These are phyloP conservation scores for Mallotus japonicus DNA, from an alignment of 441 rosid genomes.

Conservation along the genomic window DNA sequence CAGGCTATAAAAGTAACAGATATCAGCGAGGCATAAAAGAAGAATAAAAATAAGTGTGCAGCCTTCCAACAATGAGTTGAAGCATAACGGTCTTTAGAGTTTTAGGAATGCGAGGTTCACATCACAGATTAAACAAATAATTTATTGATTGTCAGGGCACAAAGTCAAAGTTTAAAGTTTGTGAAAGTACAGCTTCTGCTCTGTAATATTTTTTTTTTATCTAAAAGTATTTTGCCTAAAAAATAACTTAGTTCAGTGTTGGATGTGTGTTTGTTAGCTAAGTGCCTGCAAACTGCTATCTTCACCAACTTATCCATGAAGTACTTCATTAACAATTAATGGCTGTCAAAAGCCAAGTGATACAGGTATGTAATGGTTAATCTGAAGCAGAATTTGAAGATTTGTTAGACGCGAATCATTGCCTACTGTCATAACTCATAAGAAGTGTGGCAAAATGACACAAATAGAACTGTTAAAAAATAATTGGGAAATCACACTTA, in stretches of 20 bases:
- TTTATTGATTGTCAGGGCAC: background rate
- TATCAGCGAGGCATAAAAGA: background rate
- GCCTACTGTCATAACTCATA: background rate
- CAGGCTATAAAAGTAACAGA: slow-evolving; percentile 49
- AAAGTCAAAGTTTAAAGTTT: too few relatives aligned
- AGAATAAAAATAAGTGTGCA: background rate
- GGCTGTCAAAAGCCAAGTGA: background rate
- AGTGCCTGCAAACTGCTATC: background rate
- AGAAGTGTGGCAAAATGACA: slow-evolving; percentile 21
- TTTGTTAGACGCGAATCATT: background rate
- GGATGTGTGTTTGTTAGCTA: background rate
- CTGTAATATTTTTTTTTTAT: too few relatives aligned
- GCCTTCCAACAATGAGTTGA: background rate
- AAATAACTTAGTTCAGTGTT: slow-evolving; percentile 1
- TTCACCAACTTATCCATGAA: background rate
- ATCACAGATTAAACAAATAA: slow-evolving; percentile 3
- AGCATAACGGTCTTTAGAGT: background rate
- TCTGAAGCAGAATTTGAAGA: background rate
- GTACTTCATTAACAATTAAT: background rate
- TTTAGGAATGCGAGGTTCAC: background rate
- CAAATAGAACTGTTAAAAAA: background rate
- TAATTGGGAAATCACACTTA: slow-evolving; percentile 33
- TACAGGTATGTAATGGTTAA: background rate
- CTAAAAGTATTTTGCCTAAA: background rate
- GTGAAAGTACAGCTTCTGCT: too few relatives aligned